These are phyloP conservation scores for Diutina rugosa DNA, from an alignment of 1,139 yeast species.

Conservation along the genomic window DNA sequence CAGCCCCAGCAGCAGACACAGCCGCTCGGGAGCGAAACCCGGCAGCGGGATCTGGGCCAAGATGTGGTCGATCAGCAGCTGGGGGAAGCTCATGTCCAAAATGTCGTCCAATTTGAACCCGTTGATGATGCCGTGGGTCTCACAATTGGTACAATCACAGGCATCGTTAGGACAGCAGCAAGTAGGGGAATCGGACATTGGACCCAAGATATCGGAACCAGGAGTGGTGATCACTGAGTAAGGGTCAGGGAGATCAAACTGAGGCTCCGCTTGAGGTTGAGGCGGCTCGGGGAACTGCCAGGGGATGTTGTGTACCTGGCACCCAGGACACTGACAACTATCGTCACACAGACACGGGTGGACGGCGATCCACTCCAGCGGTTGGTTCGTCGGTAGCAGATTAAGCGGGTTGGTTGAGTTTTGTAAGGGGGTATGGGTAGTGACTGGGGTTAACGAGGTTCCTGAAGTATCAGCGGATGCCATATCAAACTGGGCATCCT, in stretches of 20 bases:
- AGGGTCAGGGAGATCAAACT: not conserved
- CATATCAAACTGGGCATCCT: not conserved
- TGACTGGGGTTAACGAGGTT: not conserved
- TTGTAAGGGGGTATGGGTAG: not conserved
- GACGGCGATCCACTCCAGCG: not conserved
- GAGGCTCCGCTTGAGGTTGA: not conserved
- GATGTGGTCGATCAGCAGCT: not conserved
- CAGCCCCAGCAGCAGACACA: not conserved
- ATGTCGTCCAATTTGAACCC: conserved; percentile 34
- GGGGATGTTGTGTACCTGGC: conserved; percentile 25
- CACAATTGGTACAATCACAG: conserved; percentile 42
- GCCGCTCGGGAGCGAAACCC: not conserved
- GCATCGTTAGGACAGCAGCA: conserved; percentile 33
- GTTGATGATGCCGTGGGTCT: conserved; percentile 38
- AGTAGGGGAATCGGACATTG: not conserved
- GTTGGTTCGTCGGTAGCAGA: too few species aligned
- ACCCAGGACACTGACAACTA: conserved; percentile 33
- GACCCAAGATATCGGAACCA: not conserved
- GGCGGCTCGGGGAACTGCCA: not conserved
- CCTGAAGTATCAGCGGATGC: not conserved
- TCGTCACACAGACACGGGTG: conserved; percentile 33
- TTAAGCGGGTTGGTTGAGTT: too few species aligned
- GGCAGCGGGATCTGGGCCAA: not conserved
- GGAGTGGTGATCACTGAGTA: not conserved
- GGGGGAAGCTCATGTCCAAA: conserved; percentile 4